Base-by-base conservation (phyloP, 306 rosid species). In the Vicia sativa region DNA sequence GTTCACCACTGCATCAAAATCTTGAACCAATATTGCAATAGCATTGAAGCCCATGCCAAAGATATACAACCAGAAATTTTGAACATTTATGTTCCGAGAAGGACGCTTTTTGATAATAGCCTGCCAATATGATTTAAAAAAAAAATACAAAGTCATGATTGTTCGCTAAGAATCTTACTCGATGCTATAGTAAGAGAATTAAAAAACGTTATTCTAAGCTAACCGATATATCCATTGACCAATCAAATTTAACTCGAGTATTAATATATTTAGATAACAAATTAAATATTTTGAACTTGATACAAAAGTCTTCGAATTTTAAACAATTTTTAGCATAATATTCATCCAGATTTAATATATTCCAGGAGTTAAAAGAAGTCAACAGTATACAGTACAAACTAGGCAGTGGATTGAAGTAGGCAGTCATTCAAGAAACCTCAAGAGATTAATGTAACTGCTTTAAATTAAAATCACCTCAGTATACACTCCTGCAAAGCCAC, bases 401-500 rank as follows among this genome's bases (percentile, higher is more conserved):
- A 53, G 15, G 53, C 52, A 2, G n/a, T 63, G 52, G 11, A 64
- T 65, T 49, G 26, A 42, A 23, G 28, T 48, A 35, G 56, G 18
- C 16, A 63, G 55, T 16, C 69, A 71, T 46, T 54, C n/a, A 6
- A 35, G 62, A 70, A 70, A 63, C 73, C 66, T 64, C 31, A 9
- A 21, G 11, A 11, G 34, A 43, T 39, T 38, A 28, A 48, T 50
- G 56, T 66, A 78, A 78, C 25, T 70, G 34, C 61, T 50, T 35
- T 46, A 43, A 68, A 48, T n/a, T 65, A 62, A 85, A 66, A 78
- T 71, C 82, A 92, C 96, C 97, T 92, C 96, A 0, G 96, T 92
- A 68, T 92, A 92, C 35, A 92, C 98, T 71, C 98, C 96, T 0
- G 98, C 97, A 82, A 90, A 90, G 80, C 98, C 98, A 80, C 98